A percentile compares a stretch with the other conserved stretches of the same genome.
These are phyloP conservation scores for Kluyveromyces sp. DNA, from an alignment of 1,139 yeast genomes.

Conservation along the genomic window DNA sequence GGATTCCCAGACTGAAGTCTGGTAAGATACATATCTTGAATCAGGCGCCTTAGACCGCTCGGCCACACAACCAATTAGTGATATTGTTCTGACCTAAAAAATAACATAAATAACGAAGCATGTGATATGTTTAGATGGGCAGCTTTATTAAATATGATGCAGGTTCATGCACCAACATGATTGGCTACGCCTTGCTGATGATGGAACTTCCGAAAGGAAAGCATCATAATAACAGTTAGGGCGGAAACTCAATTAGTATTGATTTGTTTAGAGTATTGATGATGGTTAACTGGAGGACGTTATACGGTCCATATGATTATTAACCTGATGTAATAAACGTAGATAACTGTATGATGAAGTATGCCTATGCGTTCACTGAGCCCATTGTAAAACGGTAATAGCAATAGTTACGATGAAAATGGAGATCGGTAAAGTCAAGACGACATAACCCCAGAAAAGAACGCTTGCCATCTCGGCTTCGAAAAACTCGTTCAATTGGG, in stretches of 20 bases:
- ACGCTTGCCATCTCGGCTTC: constrained; percentile 69
- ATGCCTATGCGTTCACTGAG: constrained; percentile 13
- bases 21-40: constrained; percentile 17
- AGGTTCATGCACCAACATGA: too few relatives aligned
- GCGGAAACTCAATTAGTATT: too few relatives aligned
- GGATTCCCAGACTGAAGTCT: constrained; percentile 13
- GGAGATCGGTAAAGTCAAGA: constrained; percentile 67
- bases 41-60: constrained; percentile 31
- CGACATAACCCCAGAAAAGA: constrained; percentile 70
- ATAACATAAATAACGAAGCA: too few relatives aligned
- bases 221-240: too few relatives aligned
- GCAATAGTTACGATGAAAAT: constrained; percentile 62
- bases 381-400: constrained; percentile 39
- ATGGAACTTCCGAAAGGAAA: too few relatives aligned
- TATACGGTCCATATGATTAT: background rate
- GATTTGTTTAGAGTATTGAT: too few relatives aligned
- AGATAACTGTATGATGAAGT: background rate
- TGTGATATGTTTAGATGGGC: too few relatives aligned
- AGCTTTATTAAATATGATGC: too few relatives aligned
- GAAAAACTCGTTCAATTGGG: constrained; percentile 55
- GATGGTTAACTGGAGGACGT: too few relatives aligned
- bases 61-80: constrained; percentile 27
- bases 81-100: too few relatives aligned
- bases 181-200: too few relatives aligned
- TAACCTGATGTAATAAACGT: background rate